Evolutionary conservation across 305 asterid genomes (phyloP).

Genomic region (Solanum chacoense): DNA sequence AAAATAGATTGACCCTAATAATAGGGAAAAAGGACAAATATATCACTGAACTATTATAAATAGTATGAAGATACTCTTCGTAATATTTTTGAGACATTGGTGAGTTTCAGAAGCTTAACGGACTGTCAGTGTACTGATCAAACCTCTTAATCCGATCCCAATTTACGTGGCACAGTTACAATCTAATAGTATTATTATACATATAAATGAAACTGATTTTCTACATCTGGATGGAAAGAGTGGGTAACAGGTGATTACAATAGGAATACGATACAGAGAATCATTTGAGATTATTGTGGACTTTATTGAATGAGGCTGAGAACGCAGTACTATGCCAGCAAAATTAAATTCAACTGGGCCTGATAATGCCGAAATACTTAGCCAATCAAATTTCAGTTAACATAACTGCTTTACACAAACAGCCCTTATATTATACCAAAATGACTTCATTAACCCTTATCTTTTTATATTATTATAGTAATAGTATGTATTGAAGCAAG

Average conservation of each 20-base stretch:
- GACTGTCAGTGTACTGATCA: rapidly evolving
- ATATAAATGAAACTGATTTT: not conserved
- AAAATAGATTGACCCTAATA: not conserved
- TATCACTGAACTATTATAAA: too few species aligned
- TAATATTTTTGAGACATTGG: too few species aligned
- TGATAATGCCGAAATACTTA: slow-evolving; percentile 17
- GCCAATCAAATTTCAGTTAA: slow-evolving; percentile 17
- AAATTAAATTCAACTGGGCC: not conserved
- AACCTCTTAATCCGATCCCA: not conserved
- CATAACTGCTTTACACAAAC: not conserved
- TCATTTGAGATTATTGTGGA: not conserved
- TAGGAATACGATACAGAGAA: not conserved
- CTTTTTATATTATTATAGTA: not conserved
- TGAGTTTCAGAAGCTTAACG: too few species aligned
- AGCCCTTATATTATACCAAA: not conserved
- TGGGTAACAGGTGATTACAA: not conserved
- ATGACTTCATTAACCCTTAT: slow-evolving; percentile 17
- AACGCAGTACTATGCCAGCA: not conserved
- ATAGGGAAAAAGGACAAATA: too few species aligned
- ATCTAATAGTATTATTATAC: too few species aligned
- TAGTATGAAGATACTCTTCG: too few species aligned
- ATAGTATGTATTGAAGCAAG: not conserved
- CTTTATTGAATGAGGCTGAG: not conserved
- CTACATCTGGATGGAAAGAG: not conserved
- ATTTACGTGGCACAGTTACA: not conserved